Evolutionary conservation across 2,329 filamentous ascomycete species (phyloP).

Genomic region (Pseudogymnoascus sp.): DNA sequence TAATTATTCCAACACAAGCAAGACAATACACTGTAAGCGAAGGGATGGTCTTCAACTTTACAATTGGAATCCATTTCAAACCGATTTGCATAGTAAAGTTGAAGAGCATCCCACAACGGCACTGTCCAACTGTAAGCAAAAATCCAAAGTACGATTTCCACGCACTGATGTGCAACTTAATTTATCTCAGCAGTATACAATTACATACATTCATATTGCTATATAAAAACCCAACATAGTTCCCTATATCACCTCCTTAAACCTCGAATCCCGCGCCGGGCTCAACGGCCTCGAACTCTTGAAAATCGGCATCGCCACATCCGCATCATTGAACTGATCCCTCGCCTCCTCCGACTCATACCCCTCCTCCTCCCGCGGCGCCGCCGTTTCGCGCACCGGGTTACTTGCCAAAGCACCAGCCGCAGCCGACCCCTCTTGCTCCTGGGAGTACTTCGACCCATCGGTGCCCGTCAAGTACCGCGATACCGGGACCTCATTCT

Average conservation of each 20-base stretch:
- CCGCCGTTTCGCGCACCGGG: constrained; percentile 13
- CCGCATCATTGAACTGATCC: constrained; percentile 25
- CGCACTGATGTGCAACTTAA: no score
- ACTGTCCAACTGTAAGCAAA: no score
- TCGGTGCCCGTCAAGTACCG: constrained; percentile 10
- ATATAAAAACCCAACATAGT: background rate
- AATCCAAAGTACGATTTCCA: no score
- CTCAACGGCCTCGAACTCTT: constrained; percentile 31
- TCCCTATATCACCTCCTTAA: constrained; percentile 46
- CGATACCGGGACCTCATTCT: background rate
- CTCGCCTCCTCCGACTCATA: constrained; percentile 45
- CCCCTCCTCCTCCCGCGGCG: constrained; percentile 24
- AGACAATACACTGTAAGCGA: no score
- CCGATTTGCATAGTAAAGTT: no score
- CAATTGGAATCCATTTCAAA: no score
- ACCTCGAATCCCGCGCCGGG: constrained; percentile 49
- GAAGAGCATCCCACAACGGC: no score
- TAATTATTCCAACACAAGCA: no score
- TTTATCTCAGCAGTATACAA: no score
- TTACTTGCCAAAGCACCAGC: background rate
- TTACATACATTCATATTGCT: no score
- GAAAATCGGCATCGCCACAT: constrained; percentile 29
- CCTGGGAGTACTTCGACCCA: constrained; percentile 16
- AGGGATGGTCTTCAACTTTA: no score
- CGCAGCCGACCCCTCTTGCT: background rate